Evolutionary conservation across 2,329 filamentous ascomycete species (phyloP).

Genomic region (Neophaeococcomyces mojaviensis): DNA sequence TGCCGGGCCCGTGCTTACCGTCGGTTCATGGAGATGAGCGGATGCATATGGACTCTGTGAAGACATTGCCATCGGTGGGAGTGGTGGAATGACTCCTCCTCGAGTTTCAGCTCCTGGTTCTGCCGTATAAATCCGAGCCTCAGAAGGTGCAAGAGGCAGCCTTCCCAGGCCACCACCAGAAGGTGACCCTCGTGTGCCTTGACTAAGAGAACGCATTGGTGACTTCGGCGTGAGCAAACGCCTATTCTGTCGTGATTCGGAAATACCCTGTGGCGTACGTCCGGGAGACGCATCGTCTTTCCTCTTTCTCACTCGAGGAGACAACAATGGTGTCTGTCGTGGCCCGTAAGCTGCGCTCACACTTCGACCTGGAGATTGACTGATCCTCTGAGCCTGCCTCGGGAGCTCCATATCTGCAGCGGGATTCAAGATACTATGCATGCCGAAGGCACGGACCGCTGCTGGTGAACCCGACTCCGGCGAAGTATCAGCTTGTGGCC

Average conservation of each 20-base stretch:
- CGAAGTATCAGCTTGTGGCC: neutral
- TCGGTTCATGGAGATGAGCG: neutral
- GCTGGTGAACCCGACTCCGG: neutral
- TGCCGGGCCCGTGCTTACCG: neutral
- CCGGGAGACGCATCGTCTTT: conserved; percentile 17
- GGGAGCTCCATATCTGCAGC: conserved; percentile 22
- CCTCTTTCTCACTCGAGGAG: conserved; percentile 20
- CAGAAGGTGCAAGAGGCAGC: conserved; percentile 41
- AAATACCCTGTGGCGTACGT: conserved; percentile 9
- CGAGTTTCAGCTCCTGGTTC: conserved; percentile 33
- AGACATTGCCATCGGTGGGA: conserved; percentile 38
- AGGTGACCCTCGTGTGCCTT: conserved; percentile 36
- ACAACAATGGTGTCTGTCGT: conserved; percentile 24
- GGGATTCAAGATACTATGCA: conserved; percentile 42
- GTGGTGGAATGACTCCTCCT: conserved; percentile 34
- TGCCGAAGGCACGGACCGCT: conserved; percentile 29
- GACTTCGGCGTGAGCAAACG: conserved; percentile 54
- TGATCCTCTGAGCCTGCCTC: conserved; percentile 8
- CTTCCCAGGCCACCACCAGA: conserved; percentile 42
- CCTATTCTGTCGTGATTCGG: conserved; percentile 23
- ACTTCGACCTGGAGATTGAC: conserved; percentile 8
- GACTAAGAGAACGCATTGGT: conserved; percentile 46
- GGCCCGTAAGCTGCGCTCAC: conserved; percentile 6
- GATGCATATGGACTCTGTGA: neutral
- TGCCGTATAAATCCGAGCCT: conserved; percentile 34